Conservation (phyloP, 768 basidiomycete species). For the Tulasnella sp. region DNA sequence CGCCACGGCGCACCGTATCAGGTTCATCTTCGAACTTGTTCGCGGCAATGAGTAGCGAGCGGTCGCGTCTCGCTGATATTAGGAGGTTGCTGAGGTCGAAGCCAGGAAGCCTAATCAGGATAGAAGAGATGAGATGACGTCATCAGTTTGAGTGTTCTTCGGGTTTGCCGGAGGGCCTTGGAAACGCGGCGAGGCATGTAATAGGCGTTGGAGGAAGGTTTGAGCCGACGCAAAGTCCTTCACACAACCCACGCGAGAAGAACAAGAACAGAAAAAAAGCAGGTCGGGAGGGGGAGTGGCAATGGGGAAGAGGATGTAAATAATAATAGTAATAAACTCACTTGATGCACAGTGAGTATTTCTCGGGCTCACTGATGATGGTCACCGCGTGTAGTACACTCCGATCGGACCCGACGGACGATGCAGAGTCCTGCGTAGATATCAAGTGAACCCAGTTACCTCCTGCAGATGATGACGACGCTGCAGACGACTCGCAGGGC, state of each 20-base stretch:
- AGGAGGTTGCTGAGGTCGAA: slow-evolving; percentile 9
- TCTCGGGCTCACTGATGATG: slow-evolving; percentile 6
- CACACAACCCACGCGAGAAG: background rate
- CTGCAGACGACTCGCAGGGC: background rate
- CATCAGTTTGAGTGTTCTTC: no score
- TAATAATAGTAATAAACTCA: slow-evolving; percentile 4
- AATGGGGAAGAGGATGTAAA: background rate
- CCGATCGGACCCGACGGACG: slow-evolving; percentile 6
- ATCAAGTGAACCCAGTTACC: background rate
- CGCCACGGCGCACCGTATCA: no score
- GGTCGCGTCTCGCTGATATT: slow-evolving; percentile 7
- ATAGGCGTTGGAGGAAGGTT: background rate
- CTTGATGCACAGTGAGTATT: slow-evolving; percentile 8
- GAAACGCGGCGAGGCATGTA: background rate
- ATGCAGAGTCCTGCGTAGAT: background rate
- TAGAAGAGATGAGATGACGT: slow-evolving; percentile 6
- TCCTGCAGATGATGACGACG: background rate
- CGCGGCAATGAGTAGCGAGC: slow-evolving; percentile 2
- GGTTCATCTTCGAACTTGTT: slow-evolving; percentile 13
- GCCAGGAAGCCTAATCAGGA: background rate
- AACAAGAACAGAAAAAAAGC: no score
- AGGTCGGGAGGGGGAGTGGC: background rate
- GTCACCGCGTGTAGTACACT: slow-evolving; percentile 8
- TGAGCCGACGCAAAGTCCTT: no score
- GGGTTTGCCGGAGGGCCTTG: no score